Conservation (phyloP, 2,329 filamentous ascomycete genomes). For the Sordariomycetes sp. region DNA sequence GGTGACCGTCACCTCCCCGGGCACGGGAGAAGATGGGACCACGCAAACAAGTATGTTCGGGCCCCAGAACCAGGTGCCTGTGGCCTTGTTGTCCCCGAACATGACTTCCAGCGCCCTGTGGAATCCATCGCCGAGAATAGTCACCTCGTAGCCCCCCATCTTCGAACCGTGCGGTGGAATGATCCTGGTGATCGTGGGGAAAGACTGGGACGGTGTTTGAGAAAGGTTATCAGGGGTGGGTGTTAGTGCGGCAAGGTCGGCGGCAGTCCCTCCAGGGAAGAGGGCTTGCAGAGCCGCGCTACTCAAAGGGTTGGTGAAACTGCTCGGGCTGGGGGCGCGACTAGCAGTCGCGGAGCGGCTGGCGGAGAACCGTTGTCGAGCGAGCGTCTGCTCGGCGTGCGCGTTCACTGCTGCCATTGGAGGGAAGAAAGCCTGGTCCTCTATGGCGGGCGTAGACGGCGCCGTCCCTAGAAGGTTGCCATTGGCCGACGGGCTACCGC, state of each 20-base stretch:
- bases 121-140: slow-evolving; percentile 71
- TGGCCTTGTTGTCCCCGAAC: slow-evolving; percentile 58
- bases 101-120: slow-evolving; percentile 68
- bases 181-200: slow-evolving; percentile 65
- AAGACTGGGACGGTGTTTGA: slow-evolving; percentile 15
- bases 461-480: slow-evolving; percentile 39
- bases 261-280: slow-evolving; percentile 14
- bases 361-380: slow-evolving; percentile 22
- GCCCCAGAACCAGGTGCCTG: slow-evolving; percentile 73
- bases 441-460: slow-evolving; percentile 56
- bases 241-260: not conserved
- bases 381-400: not conserved
- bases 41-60: slow-evolving; percentile 71
- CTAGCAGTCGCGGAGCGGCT: slow-evolving; percentile 65
- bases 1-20: slow-evolving; percentile 61
- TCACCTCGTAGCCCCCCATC: slow-evolving; percentile 78
- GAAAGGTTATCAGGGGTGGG: not conserved
- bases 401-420: slow-evolving; percentile 47
- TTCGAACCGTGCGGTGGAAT: slow-evolving; percentile 76
- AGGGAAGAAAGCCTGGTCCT: slow-evolving; percentile 47
- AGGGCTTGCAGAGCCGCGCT: slow-evolving; percentile 16
- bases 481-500: slow-evolving; percentile 21
- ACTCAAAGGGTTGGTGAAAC: slow-evolving; percentile 25
- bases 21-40: slow-evolving; percentile 57
- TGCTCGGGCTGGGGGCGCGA: slow-evolving; percentile 63